A percentile compares a stretch with the other conserved stretches of the same genome.
Evolutionary conservation across 208 protist species (phyloP).

Genomic region (Tritrichomonas foetus): DNA sequence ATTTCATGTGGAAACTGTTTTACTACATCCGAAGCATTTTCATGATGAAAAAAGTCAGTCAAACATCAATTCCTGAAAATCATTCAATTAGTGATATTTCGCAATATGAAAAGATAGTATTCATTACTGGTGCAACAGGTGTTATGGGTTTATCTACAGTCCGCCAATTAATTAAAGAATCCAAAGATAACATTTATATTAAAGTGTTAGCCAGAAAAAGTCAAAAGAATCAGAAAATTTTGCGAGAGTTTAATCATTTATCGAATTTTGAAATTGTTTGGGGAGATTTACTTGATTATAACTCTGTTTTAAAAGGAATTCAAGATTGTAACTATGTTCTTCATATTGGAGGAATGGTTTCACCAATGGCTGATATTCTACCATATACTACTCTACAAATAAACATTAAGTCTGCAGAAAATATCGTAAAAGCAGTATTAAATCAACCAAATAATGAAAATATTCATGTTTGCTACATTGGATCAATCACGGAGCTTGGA

Average conservation of each 20-base stretch:
- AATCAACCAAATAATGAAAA: background rate
- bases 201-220: background rate
- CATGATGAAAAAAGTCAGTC: too few species aligned
- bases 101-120: too few species aligned
- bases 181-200: background rate
- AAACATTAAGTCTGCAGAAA: background rate
- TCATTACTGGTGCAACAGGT: background rate
- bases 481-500: background rate
- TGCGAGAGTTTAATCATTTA: too few species aligned
- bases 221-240: background rate
- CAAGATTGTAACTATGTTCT: background rate
- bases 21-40: too few species aligned
- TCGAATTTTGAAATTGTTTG: background rate
- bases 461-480: background rate
- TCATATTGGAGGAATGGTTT: constrained; percentile 34
- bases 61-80: too few species aligned
- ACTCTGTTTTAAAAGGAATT: background rate
- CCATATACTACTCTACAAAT: background rate
- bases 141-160: background rate
- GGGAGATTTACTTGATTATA: background rate
- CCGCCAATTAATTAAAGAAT: background rate
- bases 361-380: background rate
- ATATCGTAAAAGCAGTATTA: background rate
- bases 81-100: too few species aligned
- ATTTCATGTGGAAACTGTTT: too few species aligned